phyloP scores from a whole-genome alignment of 1,284 basidiomycete species.

The Ustilago xerochloae region DNA sequence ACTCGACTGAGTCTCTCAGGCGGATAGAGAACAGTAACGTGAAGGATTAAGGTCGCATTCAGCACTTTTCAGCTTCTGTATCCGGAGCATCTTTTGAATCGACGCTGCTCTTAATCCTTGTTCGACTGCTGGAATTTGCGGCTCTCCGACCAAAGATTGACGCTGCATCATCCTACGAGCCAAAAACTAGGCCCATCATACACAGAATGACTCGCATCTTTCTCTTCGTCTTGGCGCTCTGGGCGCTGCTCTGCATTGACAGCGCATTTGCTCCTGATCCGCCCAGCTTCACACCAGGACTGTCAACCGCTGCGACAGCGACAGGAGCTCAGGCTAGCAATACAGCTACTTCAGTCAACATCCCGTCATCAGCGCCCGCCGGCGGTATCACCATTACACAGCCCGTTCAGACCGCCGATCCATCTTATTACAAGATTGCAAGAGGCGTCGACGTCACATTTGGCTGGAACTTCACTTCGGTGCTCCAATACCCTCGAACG shows the following conservation, averaged over 20 bases:
- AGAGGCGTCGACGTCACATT: conserved; percentile 62
- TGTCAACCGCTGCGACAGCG: conserved; percentile 5
- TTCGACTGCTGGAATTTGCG: too few relatives aligned
- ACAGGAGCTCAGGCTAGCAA: conserved; percentile 9
- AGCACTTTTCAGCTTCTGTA: too few relatives aligned
- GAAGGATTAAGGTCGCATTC: too few relatives aligned
- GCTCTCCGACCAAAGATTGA: too few relatives aligned
- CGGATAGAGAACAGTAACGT: too few relatives aligned
- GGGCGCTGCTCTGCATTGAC: conserved; percentile 23
- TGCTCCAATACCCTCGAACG: conserved; percentile 51
- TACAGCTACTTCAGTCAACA: conserved; percentile 33
- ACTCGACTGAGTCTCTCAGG: too few relatives aligned
- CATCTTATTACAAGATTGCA: conserved; percentile 67
- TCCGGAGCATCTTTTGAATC: too few relatives aligned
- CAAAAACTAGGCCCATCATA: not conserved
- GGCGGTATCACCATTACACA: conserved; percentile 66
- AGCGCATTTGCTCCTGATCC: conserved; percentile 31
- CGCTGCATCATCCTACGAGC: not conserved
- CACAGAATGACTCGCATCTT: conserved; percentile 16
- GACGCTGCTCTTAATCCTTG: too few relatives aligned
- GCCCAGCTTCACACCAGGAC: conserved; percentile 36
- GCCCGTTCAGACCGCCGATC: conserved; percentile 61
- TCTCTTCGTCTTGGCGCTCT: conserved; percentile 24
- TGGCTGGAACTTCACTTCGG: conserved; percentile 66
- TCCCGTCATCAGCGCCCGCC: conserved; percentile 52